Evolutionary conservation across 2,329 filamentous ascomycete genomes (phyloP).

Genomic region (Phyllosticta capitalensis): DNA sequence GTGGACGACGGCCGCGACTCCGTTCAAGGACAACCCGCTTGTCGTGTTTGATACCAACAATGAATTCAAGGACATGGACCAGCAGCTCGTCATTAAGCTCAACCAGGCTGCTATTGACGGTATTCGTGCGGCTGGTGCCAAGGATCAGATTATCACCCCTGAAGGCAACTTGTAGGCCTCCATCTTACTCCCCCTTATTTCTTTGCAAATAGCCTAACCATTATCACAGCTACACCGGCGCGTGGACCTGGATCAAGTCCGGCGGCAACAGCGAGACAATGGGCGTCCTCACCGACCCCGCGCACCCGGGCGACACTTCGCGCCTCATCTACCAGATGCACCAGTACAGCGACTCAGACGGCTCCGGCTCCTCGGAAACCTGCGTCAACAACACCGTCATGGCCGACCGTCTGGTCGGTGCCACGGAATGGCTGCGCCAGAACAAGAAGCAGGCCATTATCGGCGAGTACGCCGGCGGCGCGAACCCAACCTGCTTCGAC

Average conservation of each 20-base stretch:
- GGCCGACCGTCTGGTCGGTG: conserved; percentile 39
- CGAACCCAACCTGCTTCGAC: conserved; percentile 40
- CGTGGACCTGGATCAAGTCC: conserved; percentile 39
- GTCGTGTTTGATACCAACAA: conserved; percentile 42
- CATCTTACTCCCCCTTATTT: too few relatives aligned
- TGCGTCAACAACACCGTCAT: conserved; percentile 48
- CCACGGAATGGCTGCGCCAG: conserved; percentile 45
- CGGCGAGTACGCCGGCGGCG: conserved; percentile 47
- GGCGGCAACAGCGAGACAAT: conserved; percentile 37
- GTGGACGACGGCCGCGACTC: conserved; percentile 33
- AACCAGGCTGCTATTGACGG: conserved; percentile 40
- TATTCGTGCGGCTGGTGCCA: conserved; percentile 36
- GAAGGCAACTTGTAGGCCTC: conserved; percentile 40
- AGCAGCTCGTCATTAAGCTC: conserved; percentile 34
- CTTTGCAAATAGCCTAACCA: too few relatives aligned
- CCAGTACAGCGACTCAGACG: conserved; percentile 51
- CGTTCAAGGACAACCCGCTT: conserved; percentile 31
- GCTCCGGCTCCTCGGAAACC: conserved; percentile 40
- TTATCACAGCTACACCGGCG: conserved; percentile 34
- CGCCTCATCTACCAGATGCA: conserved; percentile 51
- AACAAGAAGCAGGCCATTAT: conserved; percentile 45
- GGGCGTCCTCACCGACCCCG: conserved; percentile 41
- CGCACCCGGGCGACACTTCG: conserved; percentile 31
- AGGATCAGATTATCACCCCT: conserved; percentile 49
- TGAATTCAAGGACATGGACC: conserved; percentile 37